Conservation (phyloP, 495 filamentous ascomycete genomes). For the Penicillium cinerascens region DNA sequence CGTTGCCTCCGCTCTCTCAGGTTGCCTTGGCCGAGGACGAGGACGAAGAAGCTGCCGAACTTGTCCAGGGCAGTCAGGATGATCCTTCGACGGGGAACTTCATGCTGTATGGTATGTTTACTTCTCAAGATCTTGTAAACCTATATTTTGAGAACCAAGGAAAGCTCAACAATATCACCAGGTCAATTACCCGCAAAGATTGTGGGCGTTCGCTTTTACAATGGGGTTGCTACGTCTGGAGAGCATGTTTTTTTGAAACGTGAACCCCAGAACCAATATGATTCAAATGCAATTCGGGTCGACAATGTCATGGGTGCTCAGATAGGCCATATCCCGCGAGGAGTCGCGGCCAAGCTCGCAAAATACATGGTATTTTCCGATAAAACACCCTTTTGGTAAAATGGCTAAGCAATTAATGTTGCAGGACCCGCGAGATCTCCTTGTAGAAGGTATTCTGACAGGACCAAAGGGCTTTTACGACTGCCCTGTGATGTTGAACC, state of each 20-base stretch:
- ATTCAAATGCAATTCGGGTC: slow-evolving; percentile 74
- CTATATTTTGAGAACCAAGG: background rate
- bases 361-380: slow-evolving; percentile 56
- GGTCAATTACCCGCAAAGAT: slow-evolving; percentile 57
- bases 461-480: slow-evolving; percentile 62
- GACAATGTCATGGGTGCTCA: slow-evolving; percentile 75
- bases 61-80: slow-evolving; percentile 36
- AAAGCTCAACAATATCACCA: slow-evolving; percentile 15
- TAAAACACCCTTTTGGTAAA: background rate
- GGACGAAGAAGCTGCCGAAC: slow-evolving; percentile 32
- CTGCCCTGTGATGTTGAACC: slow-evolving; percentile 62
- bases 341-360: slow-evolving; percentile 65
- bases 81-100: slow-evolving; percentile 38
- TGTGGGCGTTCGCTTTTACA: slow-evolving; percentile 79
- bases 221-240: slow-evolving; percentile 62
- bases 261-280: slow-evolving; percentile 71
- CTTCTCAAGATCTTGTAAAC: background rate
- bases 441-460: slow-evolving; percentile 63
- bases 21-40: slow-evolving; percentile 32
- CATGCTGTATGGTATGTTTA: slow-evolving; percentile 50
- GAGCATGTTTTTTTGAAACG: slow-evolving; percentile 67
- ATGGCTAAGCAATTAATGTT: slow-evolving; percentile 18
- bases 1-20: slow-evolving; percentile 32
- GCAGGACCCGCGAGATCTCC: slow-evolving; percentile 49
- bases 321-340: slow-evolving; percentile 74